Base-by-base conservation (phyloP, 73 alveolate species). In the Effrenium voratum region DNA sequence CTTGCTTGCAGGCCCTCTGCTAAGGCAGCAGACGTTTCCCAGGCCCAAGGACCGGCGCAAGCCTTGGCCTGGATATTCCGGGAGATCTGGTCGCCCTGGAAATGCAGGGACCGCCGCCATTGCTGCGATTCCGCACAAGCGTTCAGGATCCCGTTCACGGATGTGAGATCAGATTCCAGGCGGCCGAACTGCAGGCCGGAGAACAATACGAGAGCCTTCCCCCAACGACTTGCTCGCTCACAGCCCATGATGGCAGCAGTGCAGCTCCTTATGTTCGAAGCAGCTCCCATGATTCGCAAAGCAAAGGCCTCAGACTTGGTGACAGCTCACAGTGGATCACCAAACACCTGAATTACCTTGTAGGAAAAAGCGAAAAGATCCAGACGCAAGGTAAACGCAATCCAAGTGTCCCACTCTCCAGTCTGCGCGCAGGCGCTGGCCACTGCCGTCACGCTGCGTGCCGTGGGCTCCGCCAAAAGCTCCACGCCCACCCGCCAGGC, bases 61-160 rank as follows among this genome's bases (percentile, higher is more conserved):
- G 95, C 95, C n/a, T 87, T 87, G 84, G 84, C 43, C 36, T 60
- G 38, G 32, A 87, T 87, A 84, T 87, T 87, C 36, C n/a, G 41
- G 40, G 43, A 41, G 50, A 87, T 84, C 40, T 30, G 50, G 6
- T 84, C 93, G 80, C 36, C 36, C 52, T 22, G 68, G 22, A 55
- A 55, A 55, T 15, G 68, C 41, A 63, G 32, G 38, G 84, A 63
- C 38, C 43, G 26, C 50, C 60, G 95, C 95, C 95, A 87, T 87
- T 87, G 84, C 47, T 76, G 72, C 3, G 84, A 83, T 87, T 28
- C 68, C 10, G 70, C 95, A 44, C 95, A 87, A 0, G 84, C 95
- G 28, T 87, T 70, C 95, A 87, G 30, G 3, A 87, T 41, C 28
- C 82, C 47, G 46, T 85, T 85, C 60, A 57, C 44, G 22, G 94